These are phyloP conservation scores for Phytophthora pini DNA, from an alignment of 352 stramenopile genomes.

Conservation along the genomic window DNA sequence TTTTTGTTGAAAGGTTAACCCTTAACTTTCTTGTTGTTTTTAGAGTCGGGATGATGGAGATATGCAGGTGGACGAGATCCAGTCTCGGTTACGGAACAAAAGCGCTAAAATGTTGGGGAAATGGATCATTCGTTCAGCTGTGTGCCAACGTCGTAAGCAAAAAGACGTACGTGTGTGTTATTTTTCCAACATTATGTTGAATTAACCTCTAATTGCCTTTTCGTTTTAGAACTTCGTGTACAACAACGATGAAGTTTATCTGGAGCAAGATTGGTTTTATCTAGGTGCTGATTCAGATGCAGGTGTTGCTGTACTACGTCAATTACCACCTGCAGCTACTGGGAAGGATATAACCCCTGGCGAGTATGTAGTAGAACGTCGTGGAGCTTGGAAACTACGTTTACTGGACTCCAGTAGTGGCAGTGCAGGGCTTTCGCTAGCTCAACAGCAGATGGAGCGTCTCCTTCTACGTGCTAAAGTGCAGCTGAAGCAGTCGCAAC, in stretches of 20 bases:
- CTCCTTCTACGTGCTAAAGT: slow-evolving; percentile 74
- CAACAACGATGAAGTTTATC: slow-evolving; percentile 84
- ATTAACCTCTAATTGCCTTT: not conserved
- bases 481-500: slow-evolving; percentile 79
- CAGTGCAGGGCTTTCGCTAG: slow-evolving; percentile 63
- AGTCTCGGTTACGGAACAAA: slow-evolving; percentile 83
- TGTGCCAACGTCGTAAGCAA: slow-evolving; percentile 47
- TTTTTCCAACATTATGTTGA: not conserved
- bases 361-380: slow-evolving; percentile 78
- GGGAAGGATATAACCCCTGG: slow-evolving; percentile 51
- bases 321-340: slow-evolving; percentile 45
- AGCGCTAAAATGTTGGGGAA: slow-evolving; percentile 76
- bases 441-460: slow-evolving; percentile 84
- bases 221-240: slow-evolving; percentile 74
- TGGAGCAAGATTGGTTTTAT: slow-evolving; percentile 90
- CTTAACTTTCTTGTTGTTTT: not conserved
- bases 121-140: slow-evolving; percentile 77
- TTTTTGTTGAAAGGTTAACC: not conserved
- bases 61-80: slow-evolving; percentile 79
- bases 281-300: slow-evolving; percentile 71
- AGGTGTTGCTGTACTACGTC: slow-evolving; percentile 66
- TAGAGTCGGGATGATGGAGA: slow-evolving; percentile 75
- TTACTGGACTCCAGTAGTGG: slow-evolving; percentile 78
- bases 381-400: slow-evolving; percentile 69
- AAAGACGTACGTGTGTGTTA: slow-evolving; percentile 53